Percentiles rank a stretch among this genome's conserved stretches.
Evolutionary conservation across 2,329 filamentous ascomycete genomes (phyloP).

Genomic region (Ascochyta pisi): DNA sequence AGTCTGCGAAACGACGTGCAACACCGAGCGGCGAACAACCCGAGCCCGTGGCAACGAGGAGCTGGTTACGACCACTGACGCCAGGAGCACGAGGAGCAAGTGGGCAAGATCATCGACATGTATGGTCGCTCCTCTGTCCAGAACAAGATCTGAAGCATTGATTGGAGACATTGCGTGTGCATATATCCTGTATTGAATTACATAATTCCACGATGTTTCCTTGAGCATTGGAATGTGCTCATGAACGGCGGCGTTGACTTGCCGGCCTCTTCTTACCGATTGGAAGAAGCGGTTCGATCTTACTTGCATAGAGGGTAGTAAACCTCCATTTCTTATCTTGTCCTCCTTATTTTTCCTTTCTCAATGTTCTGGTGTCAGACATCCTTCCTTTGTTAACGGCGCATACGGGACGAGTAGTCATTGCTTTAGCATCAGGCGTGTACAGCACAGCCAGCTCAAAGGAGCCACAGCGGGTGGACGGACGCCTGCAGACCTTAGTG

Average conservation of each 20-base stretch:
- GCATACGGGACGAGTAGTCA: conserved; percentile 9
- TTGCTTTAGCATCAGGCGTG: conserved; percentile 13
- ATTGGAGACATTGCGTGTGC: conserved; percentile 32
- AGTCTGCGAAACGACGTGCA: conserved; percentile 35
- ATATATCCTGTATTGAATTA: conserved; percentile 27
- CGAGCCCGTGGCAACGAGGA: conserved; percentile 70
- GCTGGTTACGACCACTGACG: conserved; percentile 68
- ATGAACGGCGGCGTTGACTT: conserved; percentile 34
- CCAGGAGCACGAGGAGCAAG: conserved; percentile 48
- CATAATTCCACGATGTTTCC: conserved; percentile 20
- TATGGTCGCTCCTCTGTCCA: conserved; percentile 43
- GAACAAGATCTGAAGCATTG: conserved; percentile 33
- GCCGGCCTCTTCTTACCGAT: conserved; percentile 12
- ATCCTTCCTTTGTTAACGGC: conserved; percentile 18
- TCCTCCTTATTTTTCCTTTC: background rate
- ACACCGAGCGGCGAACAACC: conserved; percentile 59
- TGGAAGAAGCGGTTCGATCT: conserved; percentile 12
- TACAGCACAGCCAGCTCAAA: conserved; percentile 12
- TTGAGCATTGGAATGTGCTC: conserved; percentile 29
- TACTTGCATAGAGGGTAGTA: conserved; percentile 9
- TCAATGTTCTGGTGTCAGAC: conserved; percentile 5
- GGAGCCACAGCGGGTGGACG: background rate
- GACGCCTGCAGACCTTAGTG: background rate
- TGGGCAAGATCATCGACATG: conserved; percentile 46
- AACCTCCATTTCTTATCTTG: conserved; percentile 7